phyloP scores from a whole-genome alignment of 2,329 filamentous ascomycete species.

The Colletotrichum aenigma region DNA sequence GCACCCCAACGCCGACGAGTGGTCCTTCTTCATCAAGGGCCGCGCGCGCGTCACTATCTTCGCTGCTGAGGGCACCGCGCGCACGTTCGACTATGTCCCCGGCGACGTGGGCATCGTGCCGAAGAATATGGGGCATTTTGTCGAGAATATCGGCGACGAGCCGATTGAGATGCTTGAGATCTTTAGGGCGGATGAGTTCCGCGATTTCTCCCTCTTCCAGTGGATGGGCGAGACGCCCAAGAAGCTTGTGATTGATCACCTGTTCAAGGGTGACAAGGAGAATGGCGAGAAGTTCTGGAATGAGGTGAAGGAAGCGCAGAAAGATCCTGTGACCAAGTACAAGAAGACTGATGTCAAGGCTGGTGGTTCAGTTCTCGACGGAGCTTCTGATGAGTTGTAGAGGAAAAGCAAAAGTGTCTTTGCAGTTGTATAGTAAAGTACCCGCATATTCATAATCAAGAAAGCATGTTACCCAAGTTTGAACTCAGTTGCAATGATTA shows the following conservation, averaged over 20 bases:
- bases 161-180: conserved; percentile 78
- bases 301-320: conserved; percentile 65
- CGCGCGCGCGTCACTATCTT: conserved; percentile 78
- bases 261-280: conserved; percentile 67
- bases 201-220: conserved; percentile 76
- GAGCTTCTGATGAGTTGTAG: conserved; percentile 7
- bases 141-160: conserved; percentile 82
- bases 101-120: conserved; percentile 82
- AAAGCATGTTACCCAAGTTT: neutral
- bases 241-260: conserved; percentile 67
- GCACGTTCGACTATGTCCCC: conserved; percentile 77
- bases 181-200: conserved; percentile 73
- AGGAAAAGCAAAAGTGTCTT: neutral
- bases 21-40: conserved; percentile 79
- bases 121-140: conserved; percentile 79
- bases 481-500: no score
- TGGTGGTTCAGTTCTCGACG: neutral
- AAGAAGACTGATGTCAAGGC: neutral
- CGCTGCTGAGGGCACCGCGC: conserved; percentile 68
- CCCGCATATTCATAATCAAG: neutral
- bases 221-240: conserved; percentile 77
- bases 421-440: neutral
- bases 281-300: conserved; percentile 67
- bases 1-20: conserved; percentile 81
- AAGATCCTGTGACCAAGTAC: conserved; percentile 53